Conservation (phyloP, 2,329 filamentous ascomycete genomes). For the Aureobasidium musti region DNA sequence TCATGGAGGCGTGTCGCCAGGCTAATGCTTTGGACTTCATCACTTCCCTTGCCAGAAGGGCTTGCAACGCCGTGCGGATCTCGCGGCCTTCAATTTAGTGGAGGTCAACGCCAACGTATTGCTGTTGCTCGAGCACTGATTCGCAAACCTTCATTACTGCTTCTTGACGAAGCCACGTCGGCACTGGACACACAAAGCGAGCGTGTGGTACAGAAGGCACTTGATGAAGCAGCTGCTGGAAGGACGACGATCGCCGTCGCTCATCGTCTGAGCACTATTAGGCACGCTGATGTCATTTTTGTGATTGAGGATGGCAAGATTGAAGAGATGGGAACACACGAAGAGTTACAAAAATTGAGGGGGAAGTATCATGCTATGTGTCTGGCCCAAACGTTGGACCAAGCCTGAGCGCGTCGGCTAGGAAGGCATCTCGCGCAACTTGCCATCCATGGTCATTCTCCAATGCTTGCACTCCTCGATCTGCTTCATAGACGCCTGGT, state of each 20-base stretch:
- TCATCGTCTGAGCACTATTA: conserved; percentile 46
- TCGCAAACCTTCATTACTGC: conserved; percentile 54
- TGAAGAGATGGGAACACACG: conserved; percentile 45
- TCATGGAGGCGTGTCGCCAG: conserved; percentile 52
- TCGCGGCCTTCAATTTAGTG: conserved; percentile 54
- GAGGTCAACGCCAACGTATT: conserved; percentile 60
- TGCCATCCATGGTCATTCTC: not conserved
- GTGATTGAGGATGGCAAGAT: conserved; percentile 46
- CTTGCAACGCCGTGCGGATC: conserved; percentile 53
- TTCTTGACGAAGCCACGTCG: conserved; percentile 62
- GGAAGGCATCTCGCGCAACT: not conserved
- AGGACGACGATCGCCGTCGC: conserved; percentile 48
- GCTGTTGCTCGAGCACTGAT: conserved; percentile 59
- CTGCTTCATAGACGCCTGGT: not conserved
- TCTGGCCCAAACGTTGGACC: conserved; percentile 47
- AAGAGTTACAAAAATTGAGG: conserved; percentile 43
- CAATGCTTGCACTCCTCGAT: not conserved
- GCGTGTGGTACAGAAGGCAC: conserved; percentile 66
- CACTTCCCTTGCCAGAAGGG: conserved; percentile 53
- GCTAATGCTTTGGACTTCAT: conserved; percentile 59
- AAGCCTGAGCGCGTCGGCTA: conserved; percentile 12
- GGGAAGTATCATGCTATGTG: conserved; percentile 51
- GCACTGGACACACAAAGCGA: conserved; percentile 67
- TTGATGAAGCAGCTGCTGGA: conserved; percentile 56
- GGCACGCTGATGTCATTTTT: conserved; percentile 46